A percentile compares a stretch with the other conserved stretches of the same genome.
Conservation (phyloP, 345 rosid genomes). For the Brassica carinata region DNA sequence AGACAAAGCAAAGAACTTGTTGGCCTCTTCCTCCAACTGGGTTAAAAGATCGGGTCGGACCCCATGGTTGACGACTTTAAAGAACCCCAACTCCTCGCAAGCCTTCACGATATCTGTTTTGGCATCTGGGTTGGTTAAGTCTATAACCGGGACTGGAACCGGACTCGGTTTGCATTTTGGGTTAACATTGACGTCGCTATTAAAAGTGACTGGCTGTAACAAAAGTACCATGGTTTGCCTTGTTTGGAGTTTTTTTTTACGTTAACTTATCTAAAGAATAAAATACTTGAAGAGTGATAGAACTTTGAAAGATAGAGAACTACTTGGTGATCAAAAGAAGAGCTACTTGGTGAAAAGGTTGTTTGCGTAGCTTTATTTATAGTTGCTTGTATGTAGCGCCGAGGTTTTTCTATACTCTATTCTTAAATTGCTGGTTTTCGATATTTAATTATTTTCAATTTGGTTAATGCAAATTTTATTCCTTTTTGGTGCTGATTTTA, state of each 20-base stretch:
- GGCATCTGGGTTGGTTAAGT: slow-evolving; percentile 62
- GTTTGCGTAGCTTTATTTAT: slow-evolving; percentile 17
- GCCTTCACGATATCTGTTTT: slow-evolving; percentile 53
- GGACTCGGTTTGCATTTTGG: slow-evolving; percentile 44
- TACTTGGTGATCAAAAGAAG: neutral
- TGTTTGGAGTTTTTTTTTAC: neutral
- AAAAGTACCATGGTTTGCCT: slow-evolving; percentile 59
- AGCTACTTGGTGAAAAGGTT: neutral
- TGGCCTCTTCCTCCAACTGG: slow-evolving; percentile 55
- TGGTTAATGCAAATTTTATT: neutral
- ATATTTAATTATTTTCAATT: neutral
- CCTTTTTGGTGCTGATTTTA: neutral
- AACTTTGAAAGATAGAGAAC: neutral
- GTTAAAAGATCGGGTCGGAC: slow-evolving; percentile 53
- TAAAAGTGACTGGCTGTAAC: slow-evolving; percentile 48
- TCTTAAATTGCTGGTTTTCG: neutral
- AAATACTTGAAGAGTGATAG: slow-evolving; percentile 6
- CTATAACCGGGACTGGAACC: slow-evolving; percentile 53
- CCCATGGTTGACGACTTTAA: slow-evolving; percentile 74
- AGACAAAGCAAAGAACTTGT: slow-evolving; percentile 57
- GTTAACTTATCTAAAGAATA: neutral
- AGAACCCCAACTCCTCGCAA: slow-evolving; percentile 73
- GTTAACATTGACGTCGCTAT: slow-evolving; percentile 50
- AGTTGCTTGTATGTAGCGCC: neutral
- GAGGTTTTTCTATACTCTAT: neutral